phyloP scores from a whole-genome alignment of 192 early-diverging fungal genomes.

The Paraglomus brasilianum region DNA sequence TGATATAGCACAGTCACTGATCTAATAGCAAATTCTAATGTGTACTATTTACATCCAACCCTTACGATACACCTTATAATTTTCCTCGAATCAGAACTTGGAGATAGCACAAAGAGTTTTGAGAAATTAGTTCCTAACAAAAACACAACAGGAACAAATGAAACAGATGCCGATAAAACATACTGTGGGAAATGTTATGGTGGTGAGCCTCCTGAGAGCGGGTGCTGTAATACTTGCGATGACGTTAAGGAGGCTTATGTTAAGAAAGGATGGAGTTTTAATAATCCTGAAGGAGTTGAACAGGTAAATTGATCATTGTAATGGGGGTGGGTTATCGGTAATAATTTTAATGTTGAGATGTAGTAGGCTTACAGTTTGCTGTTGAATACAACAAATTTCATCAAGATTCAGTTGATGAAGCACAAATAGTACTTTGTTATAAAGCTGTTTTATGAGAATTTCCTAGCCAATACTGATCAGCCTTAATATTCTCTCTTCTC shows the following conservation, averaged over 20 bases:
- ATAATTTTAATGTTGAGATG: not conserved
- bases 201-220: slow-evolving; percentile 58
- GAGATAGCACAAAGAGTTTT: slow-evolving; percentile 45
- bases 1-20: not conserved
- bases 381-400: not conserved
- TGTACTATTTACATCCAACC: not conserved
- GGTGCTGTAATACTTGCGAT: slow-evolving; percentile 95
- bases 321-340: no score
- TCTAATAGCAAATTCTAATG: not conserved
- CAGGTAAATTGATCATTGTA: slow-evolving; percentile 54
- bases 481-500: not conserved
- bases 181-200: slow-evolving; percentile 94
- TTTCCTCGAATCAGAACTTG: slow-evolving; percentile 47
- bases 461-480: not conserved
- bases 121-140: slow-evolving; percentile 1
- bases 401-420: not conserved
- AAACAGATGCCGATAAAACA: slow-evolving; percentile 36
- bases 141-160: slow-evolving; percentile 31
- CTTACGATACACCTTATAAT: not conserved
- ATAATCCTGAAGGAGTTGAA: slow-evolving; percentile 70
- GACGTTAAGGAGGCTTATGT: slow-evolving; percentile 86
- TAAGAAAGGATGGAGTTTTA: slow-evolving; percentile 81
- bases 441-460: not conserved
- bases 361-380: not conserved
- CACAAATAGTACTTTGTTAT: no score